Percentiles rank a stretch among this genome's conserved stretches.
Evolutionary conservation across 176 grass and related monocot genomes (phyloP).

Genomic region (Secale cereale): DNA sequence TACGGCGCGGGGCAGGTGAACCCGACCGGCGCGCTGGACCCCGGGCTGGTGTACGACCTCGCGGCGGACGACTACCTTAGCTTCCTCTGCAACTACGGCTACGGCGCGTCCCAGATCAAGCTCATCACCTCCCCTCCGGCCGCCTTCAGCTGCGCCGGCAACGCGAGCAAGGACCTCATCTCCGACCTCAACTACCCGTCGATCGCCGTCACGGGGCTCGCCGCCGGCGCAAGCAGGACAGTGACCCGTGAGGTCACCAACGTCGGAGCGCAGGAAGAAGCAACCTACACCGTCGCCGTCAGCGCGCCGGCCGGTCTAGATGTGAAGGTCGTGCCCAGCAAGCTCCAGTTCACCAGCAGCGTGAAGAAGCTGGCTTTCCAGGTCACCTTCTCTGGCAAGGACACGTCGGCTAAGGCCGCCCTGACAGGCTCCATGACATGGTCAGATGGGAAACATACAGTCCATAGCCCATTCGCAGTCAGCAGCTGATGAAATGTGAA

Average conservation of each 20-base stretch:
- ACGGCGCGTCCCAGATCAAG: conserved; percentile 44
- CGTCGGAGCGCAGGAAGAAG: conserved; percentile 47
- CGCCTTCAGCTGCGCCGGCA: conserved; percentile 52
- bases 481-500: conserved; percentile 18
- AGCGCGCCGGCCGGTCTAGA: conserved; percentile 41
- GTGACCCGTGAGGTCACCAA: conserved; percentile 61
- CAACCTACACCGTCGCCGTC: conserved; percentile 41
- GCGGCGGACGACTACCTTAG: conserved; percentile 50
- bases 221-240: not conserved
- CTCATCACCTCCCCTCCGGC: conserved; percentile 43
- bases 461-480: conserved; percentile 70
- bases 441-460: conserved; percentile 76
- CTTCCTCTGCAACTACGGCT: conserved; percentile 93
- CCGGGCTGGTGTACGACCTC: conserved; percentile 73
- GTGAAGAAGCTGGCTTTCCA: conserved; percentile 55
- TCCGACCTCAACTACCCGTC: conserved; percentile 94
- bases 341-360: conserved; percentile 57
- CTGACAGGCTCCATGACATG: conserved; percentile 68
- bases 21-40: conserved; percentile 56
- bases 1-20: conserved; percentile 71
- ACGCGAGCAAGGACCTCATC: conserved; percentile 66
- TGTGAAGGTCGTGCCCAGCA: conserved; percentile 66
- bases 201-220: conserved; percentile 49
- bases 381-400: conserved; percentile 46
- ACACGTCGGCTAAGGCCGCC: conserved; percentile 18